phyloP scores from a whole-genome alignment of 2,329 filamentous ascomycete genomes.

The Gyromitra esculenta region DNA sequence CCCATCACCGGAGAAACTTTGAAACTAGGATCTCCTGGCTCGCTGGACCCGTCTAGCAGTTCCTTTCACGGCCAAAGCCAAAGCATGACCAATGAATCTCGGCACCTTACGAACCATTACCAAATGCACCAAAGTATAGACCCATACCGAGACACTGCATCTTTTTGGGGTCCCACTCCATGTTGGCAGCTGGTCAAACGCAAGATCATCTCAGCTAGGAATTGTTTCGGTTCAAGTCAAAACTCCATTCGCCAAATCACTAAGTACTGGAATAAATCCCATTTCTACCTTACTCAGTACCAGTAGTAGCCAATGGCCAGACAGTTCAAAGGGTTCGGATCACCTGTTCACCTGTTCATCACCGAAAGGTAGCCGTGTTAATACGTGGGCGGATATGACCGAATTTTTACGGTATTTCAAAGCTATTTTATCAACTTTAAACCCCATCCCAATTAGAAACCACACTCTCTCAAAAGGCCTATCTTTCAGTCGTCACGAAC shows the following conservation, averaged over 20 bases:
- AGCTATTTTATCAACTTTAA: neutral
- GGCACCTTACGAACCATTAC: neutral
- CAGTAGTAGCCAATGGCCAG: slow-evolving; percentile 6
- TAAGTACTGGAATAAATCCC: slow-evolving; percentile 1
- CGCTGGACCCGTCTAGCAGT: neutral
- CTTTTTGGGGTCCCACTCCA: neutral
- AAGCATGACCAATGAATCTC: neutral
- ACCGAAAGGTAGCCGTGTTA: neutral
- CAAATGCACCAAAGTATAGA: neutral
- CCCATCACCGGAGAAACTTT: neutral
- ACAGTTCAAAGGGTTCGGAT: neutral
- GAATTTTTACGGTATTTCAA: no score
- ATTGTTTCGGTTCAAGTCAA: neutral
- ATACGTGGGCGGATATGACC: neutral
- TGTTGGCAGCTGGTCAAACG: neutral
- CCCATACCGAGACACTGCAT: neutral
- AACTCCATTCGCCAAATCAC: neutral
- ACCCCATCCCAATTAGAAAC: neutral
- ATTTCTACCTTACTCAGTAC: neutral
- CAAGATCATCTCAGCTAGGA: neutral
- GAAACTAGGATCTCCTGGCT: neutral
- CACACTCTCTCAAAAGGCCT: neutral
- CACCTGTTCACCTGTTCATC: neutral
- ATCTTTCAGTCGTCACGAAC: neutral
- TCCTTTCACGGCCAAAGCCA: neutral